Conservation (phyloP, 169 alveolate species). For the Cryptosporidium muris region DNA sequence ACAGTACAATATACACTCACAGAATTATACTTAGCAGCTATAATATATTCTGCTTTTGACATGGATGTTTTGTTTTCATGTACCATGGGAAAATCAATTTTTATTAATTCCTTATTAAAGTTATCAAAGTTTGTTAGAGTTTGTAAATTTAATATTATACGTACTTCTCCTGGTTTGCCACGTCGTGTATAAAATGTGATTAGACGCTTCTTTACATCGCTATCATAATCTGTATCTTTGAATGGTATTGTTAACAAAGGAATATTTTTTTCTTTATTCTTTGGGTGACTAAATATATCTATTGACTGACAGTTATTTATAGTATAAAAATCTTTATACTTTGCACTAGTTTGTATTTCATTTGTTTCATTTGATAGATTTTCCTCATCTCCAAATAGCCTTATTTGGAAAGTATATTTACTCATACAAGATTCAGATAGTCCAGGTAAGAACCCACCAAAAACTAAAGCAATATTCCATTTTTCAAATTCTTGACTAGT, state of each 20-base stretch:
- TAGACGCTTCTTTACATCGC: constrained; percentile 60
- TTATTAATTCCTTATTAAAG: constrained; percentile 42
- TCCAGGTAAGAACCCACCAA: constrained; percentile 51
- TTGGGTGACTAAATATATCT: constrained; percentile 26
- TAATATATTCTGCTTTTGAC: constrained; percentile 64
- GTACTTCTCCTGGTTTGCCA: constrained; percentile 69
- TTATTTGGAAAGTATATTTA: constrained; percentile 59
- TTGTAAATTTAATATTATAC: constrained; percentile 46
- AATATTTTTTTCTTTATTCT: constrained; percentile 11
- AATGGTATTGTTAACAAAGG: constrained; percentile 59
- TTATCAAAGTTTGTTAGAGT: constrained; percentile 58
- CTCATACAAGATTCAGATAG: constrained; percentile 57
- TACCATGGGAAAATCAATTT: constrained; percentile 55
- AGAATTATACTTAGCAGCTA: constrained; percentile 43
- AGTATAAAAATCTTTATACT: constrained; percentile 56
- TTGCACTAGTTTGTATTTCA: constrained; percentile 16
- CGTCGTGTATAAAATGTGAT: constrained; percentile 56
- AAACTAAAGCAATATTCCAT: constrained; percentile 56
- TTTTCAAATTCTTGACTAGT: constrained; percentile 53
- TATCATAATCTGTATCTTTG: constrained; percentile 62
- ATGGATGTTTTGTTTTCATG: constrained; percentile 39
- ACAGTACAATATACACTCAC: constrained; percentile 52
- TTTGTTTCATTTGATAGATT: constrained; percentile 28
- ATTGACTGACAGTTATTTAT: constrained; percentile 63
- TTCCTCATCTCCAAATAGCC: constrained; percentile 46